A percentile compares a stretch with the other conserved stretches of the same genome.
These are phyloP conservation scores for Rubroboletus satanas DNA, from an alignment of 768 basidiomycete genomes.

Conservation along the genomic window DNA sequence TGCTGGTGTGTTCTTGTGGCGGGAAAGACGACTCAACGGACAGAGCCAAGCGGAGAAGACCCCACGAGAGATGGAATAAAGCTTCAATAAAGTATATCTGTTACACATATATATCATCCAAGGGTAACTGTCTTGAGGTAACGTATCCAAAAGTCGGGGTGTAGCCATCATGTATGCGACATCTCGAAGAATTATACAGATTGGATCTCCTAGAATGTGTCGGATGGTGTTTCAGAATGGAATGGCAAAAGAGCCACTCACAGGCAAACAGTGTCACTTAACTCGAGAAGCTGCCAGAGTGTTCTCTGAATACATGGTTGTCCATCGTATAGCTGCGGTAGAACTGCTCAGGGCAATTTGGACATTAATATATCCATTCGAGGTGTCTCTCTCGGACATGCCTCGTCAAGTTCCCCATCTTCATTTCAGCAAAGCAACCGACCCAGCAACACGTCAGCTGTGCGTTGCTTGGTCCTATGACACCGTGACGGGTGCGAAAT, in stretches of 20 bases:
- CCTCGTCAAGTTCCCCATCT: constrained; percentile 25
- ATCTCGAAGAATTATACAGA: neutral
- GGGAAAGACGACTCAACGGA: constrained; percentile 37
- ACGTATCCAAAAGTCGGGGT: neutral
- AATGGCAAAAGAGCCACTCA: neutral
- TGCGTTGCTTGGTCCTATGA: constrained; percentile 14
- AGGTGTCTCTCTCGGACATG: constrained; percentile 28
- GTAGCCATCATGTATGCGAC: neutral
- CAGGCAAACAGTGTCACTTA: neutral
- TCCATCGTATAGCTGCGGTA: constrained; percentile 24
- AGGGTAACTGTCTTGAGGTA: neutral
- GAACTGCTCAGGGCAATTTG: constrained; percentile 20
- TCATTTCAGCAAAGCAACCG: constrained; percentile 19
- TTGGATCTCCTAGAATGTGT: neutral
- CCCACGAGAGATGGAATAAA: neutral
- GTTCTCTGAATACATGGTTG: constrained; percentile 12
- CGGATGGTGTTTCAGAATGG: neutral
- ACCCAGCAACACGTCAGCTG: constrained; percentile 16
- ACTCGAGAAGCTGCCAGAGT: neutral
- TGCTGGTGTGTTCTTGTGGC: constrained; percentile 45
- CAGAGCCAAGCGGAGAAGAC: neutral
- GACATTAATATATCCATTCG: constrained; percentile 11
- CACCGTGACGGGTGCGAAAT: constrained; percentile 19
- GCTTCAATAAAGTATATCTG: neutral
- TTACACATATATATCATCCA: neutral